These are phyloP conservation scores for Aureobasidium sp. DNA, from an alignment of 2,329 filamentous ascomycete species.

Conservation along the genomic window DNA sequence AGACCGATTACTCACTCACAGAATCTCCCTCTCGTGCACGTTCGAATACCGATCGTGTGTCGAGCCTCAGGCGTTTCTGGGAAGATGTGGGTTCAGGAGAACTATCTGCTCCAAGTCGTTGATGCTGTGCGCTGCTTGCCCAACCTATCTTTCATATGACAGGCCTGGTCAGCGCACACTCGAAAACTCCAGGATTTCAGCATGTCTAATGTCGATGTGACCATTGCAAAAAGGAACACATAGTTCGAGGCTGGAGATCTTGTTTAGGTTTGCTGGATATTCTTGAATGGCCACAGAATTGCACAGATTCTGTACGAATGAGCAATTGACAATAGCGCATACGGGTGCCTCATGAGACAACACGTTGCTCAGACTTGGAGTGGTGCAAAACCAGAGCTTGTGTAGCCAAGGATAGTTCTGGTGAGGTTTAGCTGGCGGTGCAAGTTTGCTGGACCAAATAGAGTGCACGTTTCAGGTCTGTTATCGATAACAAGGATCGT, in stretches of 20 bases:
- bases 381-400: background rate
- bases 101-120: background rate
- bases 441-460: background rate
- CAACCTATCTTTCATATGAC: too few relatives aligned
- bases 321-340: background rate
- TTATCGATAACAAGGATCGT: background rate
- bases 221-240: too few relatives aligned
- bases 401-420: background rate
- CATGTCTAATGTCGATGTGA: background rate
- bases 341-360: background rate
- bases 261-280: background rate
- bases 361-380: background rate
- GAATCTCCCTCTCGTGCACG: background rate
- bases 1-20: constrained; percentile 31
- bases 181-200: background rate
- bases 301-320: background rate
- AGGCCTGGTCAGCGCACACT: background rate
- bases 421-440: background rate
- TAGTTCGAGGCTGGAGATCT: background rate
- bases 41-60: constrained; percentile 39
- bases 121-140: background rate
- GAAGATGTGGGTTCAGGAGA: constrained; percentile 38
- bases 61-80: constrained; percentile 57
- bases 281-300: background rate
- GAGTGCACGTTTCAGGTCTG: background rate